Base-by-base conservation (phyloP, 2,329 filamentous ascomycete genomes). In the Aspergillus chevalieri region DNA sequence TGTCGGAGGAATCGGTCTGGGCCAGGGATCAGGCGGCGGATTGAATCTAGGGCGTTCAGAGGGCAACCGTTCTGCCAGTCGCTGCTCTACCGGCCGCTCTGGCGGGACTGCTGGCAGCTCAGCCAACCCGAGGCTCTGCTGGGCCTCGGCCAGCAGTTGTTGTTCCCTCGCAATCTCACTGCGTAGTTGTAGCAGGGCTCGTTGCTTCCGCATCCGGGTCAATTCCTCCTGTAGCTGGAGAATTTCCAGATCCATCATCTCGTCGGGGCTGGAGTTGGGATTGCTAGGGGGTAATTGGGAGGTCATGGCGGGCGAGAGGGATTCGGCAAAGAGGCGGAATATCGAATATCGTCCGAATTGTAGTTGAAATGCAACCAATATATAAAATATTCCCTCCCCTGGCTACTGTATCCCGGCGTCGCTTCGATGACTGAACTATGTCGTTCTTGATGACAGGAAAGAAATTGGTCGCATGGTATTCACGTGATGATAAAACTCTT, bases 141-240 rank as follows among this genome's bases (percentile, higher is more conserved):
- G 50, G 1, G 38, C 33, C 5, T 41, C 26, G 12, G 26, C 43
- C 2, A 54, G 19, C 33, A 41, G 21, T 22, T 30, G 21, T 22
- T 51, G 9, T 19, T 50, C 50, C 2, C 24, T 28, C 0, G 50
- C 50, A 14, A 52, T 43, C 26, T 48, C 24, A 36, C 30, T 45
- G n/a, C 36, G 47, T 9, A 51, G 30, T 5, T 49, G 17, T 8
- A 56, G 30, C 7, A 51, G 10, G 6, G 43, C 47, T 10, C 49
- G 52, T 34, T 50, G 15, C 24, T 50, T 52, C n/a, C 42, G 30
- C 14, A 50, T 14, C 0, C 15, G 36, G 10, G 30, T 39, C 21
- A 52, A 38, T 12, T 51, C 46, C 15, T 52, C 43, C 28, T 43
- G 34, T 14, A 51, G 12, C 3, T 17, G n/a, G 7, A 21, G 44